Conservation (phyloP, 1,284 basidiomycete genomes). For the Puccinia triticina region DNA sequence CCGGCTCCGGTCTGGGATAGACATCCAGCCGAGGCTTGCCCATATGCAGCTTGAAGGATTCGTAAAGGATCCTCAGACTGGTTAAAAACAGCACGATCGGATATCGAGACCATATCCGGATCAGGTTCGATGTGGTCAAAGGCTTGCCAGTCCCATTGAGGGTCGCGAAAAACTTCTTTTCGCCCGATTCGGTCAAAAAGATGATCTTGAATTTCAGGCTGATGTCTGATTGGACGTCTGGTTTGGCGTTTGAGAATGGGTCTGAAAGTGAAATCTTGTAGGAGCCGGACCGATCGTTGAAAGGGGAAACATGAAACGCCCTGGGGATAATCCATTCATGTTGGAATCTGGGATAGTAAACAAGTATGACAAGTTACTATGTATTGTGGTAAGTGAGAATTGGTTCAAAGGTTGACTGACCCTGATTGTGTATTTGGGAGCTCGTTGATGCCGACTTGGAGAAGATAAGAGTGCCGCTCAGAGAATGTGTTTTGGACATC, state of each 20-base stretch:
- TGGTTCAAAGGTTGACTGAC: conserved; percentile 57
- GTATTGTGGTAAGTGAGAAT: neutral
- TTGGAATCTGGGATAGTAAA: conserved; percentile 63
- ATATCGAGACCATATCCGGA: conserved; percentile 63
- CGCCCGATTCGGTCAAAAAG: conserved; percentile 57
- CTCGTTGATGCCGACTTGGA: conserved; percentile 62
- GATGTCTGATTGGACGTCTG: neutral
- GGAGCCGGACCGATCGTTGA: conserved; percentile 73
- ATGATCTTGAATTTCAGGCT: conserved; percentile 55
- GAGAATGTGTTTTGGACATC: conserved; percentile 81
- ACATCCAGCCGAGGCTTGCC: conserved; percentile 66
- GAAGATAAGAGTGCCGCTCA: conserved; percentile 69
- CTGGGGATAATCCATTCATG: conserved; percentile 74
- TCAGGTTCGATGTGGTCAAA: conserved; percentile 63
- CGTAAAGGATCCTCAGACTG: conserved; percentile 69
- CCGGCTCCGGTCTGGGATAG: conserved; percentile 70
- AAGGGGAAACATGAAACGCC: conserved; percentile 77
- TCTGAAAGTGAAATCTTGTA: conserved; percentile 66
- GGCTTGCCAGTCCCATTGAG: conserved; percentile 61
- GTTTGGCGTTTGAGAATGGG: conserved; percentile 59
- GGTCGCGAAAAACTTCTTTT: conserved; percentile 65
- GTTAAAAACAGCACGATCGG: conserved; percentile 70
- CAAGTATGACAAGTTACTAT: neutral
- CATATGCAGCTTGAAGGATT: conserved; percentile 73
- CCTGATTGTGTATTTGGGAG: conserved; percentile 62